Conservation (phyloP, 2,329 filamentous ascomycete genomes). For the Fusarium sp. region DNA sequence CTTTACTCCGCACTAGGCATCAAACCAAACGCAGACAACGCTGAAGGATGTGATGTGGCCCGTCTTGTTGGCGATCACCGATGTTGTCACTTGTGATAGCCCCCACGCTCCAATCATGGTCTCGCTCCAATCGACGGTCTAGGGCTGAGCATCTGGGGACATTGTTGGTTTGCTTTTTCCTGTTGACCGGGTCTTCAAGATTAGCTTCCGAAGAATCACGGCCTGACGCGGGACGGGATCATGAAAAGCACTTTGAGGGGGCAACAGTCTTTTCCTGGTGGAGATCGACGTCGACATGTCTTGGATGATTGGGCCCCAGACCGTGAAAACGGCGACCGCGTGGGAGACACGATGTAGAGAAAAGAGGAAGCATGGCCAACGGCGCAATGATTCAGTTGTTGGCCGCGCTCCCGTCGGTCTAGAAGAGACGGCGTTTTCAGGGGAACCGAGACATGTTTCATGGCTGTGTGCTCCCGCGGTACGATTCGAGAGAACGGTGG, state of each 20-base stretch:
- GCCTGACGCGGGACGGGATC: slow-evolving; percentile 2
- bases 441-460: slow-evolving; percentile 24
- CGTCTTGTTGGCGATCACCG: slow-evolving; percentile 18
- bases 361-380: slow-evolving; percentile 1
- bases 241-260: slow-evolving; percentile 10
- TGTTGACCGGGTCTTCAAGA: neutral
- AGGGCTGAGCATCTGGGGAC: slow-evolving; percentile 14
- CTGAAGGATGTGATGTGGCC: slow-evolving; percentile 1
- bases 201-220: slow-evolving; percentile 10
- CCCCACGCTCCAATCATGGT: slow-evolving; percentile 1
- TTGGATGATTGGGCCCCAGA: neutral
- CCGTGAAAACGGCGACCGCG: neutral
- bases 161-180: slow-evolving; percentile 17
- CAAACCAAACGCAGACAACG: slow-evolving; percentile 13
- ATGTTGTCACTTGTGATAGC: slow-evolving; percentile 36
- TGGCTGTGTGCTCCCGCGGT: slow-evolving; percentile 8
- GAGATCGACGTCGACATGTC: slow-evolving; percentile 5
- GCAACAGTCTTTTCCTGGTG: neutral
- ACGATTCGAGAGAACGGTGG: slow-evolving; percentile 1
- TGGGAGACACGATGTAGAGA: neutral
- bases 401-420: neutral
- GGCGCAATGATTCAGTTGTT: slow-evolving; percentile 7
- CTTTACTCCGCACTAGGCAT: neutral
- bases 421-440: neutral
- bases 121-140: neutral